A percentile compares a stretch with the other conserved stretches of the same genome.
Conservation (phyloP, 768 basidiomycete species). For the Suillus bovinus region DNA sequence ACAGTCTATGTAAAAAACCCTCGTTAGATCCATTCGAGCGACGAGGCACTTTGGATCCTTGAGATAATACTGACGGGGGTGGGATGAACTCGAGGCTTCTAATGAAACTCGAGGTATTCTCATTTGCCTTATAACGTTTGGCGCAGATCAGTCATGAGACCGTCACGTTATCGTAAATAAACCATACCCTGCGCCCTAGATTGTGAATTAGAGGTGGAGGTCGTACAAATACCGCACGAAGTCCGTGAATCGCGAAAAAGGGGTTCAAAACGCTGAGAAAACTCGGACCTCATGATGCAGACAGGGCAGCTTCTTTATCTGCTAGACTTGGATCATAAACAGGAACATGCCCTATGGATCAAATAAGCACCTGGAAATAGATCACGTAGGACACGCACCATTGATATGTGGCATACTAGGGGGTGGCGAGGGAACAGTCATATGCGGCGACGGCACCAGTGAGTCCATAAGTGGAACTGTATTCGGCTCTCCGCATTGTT, state of each 20-base stretch:
- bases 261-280: background rate
- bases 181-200: slow-evolving; percentile 2
- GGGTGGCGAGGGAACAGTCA: slow-evolving; percentile 2
- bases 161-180: background rate
- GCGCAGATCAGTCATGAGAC: background rate
- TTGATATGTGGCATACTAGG: slow-evolving; percentile 9
- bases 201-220: slow-evolving; percentile 2
- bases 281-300: slow-evolving; percentile 2
- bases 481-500: slow-evolving; percentile 20
- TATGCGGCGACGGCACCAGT: background rate
- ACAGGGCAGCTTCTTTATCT: slow-evolving; percentile 6
- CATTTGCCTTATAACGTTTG: background rate
- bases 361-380: background rate
- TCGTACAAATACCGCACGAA: background rate
- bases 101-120: background rate
- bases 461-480: slow-evolving; percentile 15
- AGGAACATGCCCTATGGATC: slow-evolving; percentile 12
- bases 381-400: slow-evolving; percentile 13
- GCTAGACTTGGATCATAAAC: slow-evolving; percentile 10
- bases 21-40: background rate
- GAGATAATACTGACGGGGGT: background rate
- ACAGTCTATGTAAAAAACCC: background rate
- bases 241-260: background rate
- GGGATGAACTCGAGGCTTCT: background rate
- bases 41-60: background rate